Conservation (phyloP, 2,329 filamentous ascomycete genomes). For the Aspergillus sclerotialis region DNA sequence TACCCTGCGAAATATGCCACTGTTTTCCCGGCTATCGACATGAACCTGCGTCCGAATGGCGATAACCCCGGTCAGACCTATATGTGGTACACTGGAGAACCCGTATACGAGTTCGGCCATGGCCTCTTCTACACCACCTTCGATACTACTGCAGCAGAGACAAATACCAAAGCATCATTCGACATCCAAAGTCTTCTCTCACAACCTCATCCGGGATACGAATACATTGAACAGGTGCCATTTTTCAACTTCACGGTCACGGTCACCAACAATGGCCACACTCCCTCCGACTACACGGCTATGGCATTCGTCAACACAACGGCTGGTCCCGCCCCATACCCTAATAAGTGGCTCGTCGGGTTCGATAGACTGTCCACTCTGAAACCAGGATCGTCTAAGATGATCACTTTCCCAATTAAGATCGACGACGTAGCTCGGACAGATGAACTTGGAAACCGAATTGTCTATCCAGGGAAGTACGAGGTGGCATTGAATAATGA, state of each 20-base stretch:
- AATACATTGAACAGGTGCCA: constrained; percentile 26
- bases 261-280: constrained; percentile 31
- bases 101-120: constrained; percentile 38
- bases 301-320: constrained; percentile 34
- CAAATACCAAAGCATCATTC: constrained; percentile 12
- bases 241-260: constrained; percentile 31
- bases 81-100: constrained; percentile 36
- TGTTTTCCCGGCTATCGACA: constrained; percentile 34
- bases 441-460: constrained; percentile 29
- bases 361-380: constrained; percentile 27
- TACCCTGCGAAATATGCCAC: constrained; percentile 37
- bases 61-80: constrained; percentile 39
- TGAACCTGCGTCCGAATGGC: constrained; percentile 33
- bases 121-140: constrained; percentile 41
- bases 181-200: constrained; percentile 30
- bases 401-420: constrained; percentile 28
- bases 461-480: constrained; percentile 38
- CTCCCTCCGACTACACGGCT: constrained; percentile 34
- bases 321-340: constrained; percentile 34
- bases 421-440: constrained; percentile 33
- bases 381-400: constrained; percentile 16
- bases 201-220: constrained; percentile 16
- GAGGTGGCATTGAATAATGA: constrained; percentile 36
- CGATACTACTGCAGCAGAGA: constrained; percentile 8
- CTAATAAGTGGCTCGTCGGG: constrained; percentile 37